These are phyloP conservation scores for Suillus weaverae DNA, from an alignment of 768 basidiomycete species.

Conservation along the genomic window DNA sequence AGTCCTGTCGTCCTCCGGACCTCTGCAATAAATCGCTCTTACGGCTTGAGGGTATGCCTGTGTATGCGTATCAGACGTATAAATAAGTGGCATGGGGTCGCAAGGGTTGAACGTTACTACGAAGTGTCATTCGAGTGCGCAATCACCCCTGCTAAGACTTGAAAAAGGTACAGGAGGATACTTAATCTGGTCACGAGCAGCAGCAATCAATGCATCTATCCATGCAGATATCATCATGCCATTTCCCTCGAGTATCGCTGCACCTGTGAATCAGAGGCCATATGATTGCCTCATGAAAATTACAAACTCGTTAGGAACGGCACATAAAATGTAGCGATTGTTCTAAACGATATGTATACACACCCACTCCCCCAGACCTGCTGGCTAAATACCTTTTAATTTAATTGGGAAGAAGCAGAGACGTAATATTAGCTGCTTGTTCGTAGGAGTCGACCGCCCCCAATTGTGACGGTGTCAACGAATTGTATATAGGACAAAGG, in stretches of 20 bases:
- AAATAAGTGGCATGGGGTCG: too few species aligned
- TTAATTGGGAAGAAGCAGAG: constrained; percentile 18
- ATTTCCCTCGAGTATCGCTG: background rate
- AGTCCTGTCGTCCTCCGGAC: too few species aligned
- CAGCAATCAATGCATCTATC: background rate
- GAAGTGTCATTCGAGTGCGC: background rate
- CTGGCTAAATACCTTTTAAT: background rate
- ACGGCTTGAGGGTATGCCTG: too few species aligned
- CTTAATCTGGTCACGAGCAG: too few species aligned
- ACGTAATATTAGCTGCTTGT: constrained; percentile 22
- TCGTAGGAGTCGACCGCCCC: constrained; percentile 20
- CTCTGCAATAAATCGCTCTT: too few species aligned
- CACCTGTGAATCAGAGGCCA: background rate
- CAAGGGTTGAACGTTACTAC: background rate
- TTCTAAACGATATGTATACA: background rate
- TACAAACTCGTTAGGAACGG: too few species aligned
- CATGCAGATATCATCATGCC: background rate
- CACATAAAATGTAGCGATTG: background rate
- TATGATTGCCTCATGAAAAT: background rate
- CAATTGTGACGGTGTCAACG: constrained; percentile 20
- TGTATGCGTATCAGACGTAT: too few species aligned
- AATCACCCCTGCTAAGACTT: background rate
- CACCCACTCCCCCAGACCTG: too few species aligned
- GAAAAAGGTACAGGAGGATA: background rate
- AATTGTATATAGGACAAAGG: constrained; percentile 24